phyloP scores from a whole-genome alignment of 805 yeast genomes.

The Kodamaea neixiangensis region DNA sequence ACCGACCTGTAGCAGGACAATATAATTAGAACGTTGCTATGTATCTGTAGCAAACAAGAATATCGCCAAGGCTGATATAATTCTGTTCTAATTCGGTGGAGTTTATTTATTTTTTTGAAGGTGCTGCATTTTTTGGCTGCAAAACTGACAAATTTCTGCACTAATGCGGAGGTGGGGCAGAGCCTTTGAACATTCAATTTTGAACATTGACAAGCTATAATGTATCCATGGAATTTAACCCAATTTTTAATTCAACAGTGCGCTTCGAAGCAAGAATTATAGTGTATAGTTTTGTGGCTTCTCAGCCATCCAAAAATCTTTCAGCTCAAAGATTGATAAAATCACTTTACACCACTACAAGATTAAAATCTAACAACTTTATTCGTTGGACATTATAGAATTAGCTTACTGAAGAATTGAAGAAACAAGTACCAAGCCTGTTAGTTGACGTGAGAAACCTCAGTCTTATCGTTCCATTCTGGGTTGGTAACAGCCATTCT shows the following conservation, averaged over 20 bases:
- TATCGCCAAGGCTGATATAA: background rate
- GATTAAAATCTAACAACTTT: background rate
- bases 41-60: background rate
- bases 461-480: slow-evolving; percentile 65
- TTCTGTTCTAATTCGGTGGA: background rate
- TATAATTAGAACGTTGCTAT: no score
- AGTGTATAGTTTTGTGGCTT: no score
- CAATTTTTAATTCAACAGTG: no score
- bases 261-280: no score
- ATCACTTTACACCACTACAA: background rate
- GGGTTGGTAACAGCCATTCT: slow-evolving; percentile 61
- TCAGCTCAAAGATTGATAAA: no score
- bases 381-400: background rate
- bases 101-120: background rate
- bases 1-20: no score
- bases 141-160: background rate
- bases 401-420: slow-evolving; percentile 2
- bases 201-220: background rate
- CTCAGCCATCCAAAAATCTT: no score
- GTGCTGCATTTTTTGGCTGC: slow-evolving; percentile 3
- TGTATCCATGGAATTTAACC: background rate
- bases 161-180: background rate
- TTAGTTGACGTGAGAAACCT: slow-evolving; percentile 39
- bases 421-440: background rate
- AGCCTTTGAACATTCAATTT: background rate